A percentile compares a stretch with the other conserved stretches of the same genome.
Evolutionary conservation across 148 eudicot genomes (phyloP).

Genomic region (Fallopia convolvulus): DNA sequence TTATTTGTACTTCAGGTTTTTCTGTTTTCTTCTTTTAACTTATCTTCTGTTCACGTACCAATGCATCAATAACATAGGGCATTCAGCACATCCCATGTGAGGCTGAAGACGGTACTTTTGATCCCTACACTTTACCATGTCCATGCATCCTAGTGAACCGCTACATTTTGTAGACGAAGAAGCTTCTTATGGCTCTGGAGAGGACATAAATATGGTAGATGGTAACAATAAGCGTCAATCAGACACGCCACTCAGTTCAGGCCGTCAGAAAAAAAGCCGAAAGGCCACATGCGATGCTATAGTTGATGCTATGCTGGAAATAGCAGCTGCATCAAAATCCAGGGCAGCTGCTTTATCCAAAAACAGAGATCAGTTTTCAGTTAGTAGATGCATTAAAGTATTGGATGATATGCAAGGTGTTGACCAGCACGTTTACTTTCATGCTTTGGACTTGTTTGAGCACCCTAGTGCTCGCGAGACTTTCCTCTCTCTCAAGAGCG

Average conservation of each 20-base stretch:
- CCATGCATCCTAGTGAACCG: slow-evolving; percentile 38
- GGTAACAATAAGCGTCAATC: slow-evolving; percentile 44
- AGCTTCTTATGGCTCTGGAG: slow-evolving; percentile 68
- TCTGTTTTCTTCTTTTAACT: neutral
- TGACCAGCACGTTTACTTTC: slow-evolving; percentile 59
- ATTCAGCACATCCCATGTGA: slow-evolving; percentile 25
- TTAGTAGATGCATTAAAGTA: slow-evolving; percentile 59
- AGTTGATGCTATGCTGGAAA: slow-evolving; percentile 75
- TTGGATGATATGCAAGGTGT: slow-evolving; percentile 64
- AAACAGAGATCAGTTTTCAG: slow-evolving; percentile 53
- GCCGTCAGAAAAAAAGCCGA: slow-evolving; percentile 56
- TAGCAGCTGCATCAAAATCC: slow-evolving; percentile 75
- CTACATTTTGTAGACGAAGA: slow-evolving; percentile 46
- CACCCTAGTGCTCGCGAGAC: slow-evolving; percentile 51
- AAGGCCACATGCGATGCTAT: slow-evolving; percentile 72
- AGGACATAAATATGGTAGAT: slow-evolving; percentile 54
- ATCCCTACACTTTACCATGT: slow-evolving; percentile 38
- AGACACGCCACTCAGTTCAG: slow-evolving; percentile 29
- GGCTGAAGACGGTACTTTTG: slow-evolving; percentile 29
- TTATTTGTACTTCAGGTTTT: neutral
- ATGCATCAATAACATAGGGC: slow-evolving; percentile 8
- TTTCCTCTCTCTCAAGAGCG: slow-evolving; percentile 49
- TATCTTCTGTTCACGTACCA: slow-evolving; percentile 1
- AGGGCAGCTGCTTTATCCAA: slow-evolving; percentile 59
- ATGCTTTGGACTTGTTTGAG: slow-evolving; percentile 58